Percentiles rank a stretch among this genome's conserved stretches.
These are phyloP conservation scores for Xylariales sp. DNA, from an alignment of 2,329 filamentous ascomycete genomes.

Conservation along the genomic window DNA sequence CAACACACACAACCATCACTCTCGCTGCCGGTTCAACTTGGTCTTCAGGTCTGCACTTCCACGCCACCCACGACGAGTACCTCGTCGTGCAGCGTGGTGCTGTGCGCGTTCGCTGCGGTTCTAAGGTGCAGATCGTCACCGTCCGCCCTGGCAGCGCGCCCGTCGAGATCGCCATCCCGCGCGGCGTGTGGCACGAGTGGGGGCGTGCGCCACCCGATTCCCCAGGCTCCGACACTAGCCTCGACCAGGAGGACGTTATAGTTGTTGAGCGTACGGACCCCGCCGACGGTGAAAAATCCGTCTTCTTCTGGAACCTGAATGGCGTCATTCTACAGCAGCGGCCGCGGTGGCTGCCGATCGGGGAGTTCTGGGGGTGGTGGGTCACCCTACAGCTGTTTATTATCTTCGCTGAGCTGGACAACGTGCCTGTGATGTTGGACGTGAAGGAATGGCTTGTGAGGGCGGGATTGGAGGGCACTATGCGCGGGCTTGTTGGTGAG, in stretches of 20 bases:
- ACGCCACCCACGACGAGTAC: background rate
- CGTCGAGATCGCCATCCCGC: background rate
- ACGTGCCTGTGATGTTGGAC: slow-evolving; percentile 7
- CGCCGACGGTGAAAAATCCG: background rate
- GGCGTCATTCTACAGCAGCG: background rate
- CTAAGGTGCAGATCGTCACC: background rate
- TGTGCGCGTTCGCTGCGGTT: background rate
- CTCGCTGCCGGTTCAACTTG: background rate
- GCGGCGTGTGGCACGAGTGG: slow-evolving; percentile 6
- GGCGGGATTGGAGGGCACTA: background rate
- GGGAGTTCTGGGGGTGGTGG: background rate
- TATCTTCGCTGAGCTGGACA: slow-evolving; percentile 5
- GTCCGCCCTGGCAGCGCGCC: background rate
- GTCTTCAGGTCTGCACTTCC: slow-evolving; percentile 8
- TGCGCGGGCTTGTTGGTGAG: background rate
- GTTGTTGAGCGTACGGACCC: slow-evolving; percentile 4
- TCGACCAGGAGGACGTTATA: background rate
- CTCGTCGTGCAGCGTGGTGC: background rate
- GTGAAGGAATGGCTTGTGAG: background rate
- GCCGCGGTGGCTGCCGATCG: background rate
- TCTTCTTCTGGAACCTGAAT: slow-evolving; percentile 13
- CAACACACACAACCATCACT: background rate
- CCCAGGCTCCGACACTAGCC: background rate
- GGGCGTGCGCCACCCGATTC: background rate
- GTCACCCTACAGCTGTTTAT: slow-evolving; percentile 1